Conservation (phyloP, 1,139 yeast species). For the Scheffersomyces quercinus region DNA sequence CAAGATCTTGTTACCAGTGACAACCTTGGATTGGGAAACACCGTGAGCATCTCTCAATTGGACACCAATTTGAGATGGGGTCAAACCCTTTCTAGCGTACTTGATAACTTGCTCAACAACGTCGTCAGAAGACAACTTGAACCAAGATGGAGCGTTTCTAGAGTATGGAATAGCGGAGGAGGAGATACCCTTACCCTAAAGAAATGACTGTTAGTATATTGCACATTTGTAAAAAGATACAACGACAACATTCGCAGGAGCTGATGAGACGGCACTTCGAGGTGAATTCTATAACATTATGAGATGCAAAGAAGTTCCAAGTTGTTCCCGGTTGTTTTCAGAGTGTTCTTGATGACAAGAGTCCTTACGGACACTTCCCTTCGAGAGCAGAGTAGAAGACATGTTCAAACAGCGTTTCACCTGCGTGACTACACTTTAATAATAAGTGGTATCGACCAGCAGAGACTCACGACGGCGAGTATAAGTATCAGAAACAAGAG, state of each 20-base stretch:
- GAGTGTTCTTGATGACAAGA: no score
- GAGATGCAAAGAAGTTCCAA: no score
- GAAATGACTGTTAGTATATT: conserved; percentile 31
- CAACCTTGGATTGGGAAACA: conserved; percentile 95
- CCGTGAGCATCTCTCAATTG: conserved; percentile 99
- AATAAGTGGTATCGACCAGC: conserved; percentile 25
- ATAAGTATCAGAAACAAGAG: conserved; percentile 35
- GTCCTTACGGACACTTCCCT: conserved; percentile 4
- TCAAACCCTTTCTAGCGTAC: conserved; percentile 99
- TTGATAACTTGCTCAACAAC: conserved; percentile 98
- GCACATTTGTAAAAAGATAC: conserved; percentile 6
- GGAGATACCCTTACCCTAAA: conserved; percentile 98
- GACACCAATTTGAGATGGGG: conserved; percentile 99
- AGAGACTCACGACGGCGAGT: conserved; percentile 10
- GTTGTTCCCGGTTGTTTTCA: no score
- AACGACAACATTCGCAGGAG: no score
- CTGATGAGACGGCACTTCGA: no score
- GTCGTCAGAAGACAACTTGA: conserved; percentile 93
- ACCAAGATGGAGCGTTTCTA: conserved; percentile 99
- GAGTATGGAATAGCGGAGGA: conserved; percentile 99
- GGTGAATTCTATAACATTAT: no score
- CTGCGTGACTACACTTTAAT: conserved; percentile 12
- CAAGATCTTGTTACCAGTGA: conserved; percentile 99
- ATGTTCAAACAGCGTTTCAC: no score
- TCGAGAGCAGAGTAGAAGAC: conserved; percentile 1